These are phyloP conservation scores for Sporisorium exsertum DNA, from an alignment of 1,284 basidiomycete genomes.

Conservation along the genomic window DNA sequence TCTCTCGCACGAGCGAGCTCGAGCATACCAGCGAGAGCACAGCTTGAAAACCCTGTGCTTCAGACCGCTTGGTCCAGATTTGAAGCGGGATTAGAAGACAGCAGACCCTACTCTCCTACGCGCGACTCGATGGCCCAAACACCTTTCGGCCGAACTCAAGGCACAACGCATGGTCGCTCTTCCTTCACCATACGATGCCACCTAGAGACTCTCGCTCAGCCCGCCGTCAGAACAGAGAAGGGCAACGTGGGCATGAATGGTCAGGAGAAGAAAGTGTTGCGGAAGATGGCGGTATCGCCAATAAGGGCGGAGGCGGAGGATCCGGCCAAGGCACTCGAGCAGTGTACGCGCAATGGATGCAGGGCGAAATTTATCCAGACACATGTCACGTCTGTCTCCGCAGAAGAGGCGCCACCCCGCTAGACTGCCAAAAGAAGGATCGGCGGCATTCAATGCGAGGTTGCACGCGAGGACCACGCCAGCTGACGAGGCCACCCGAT, in stretches of 20 bases:
- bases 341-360: conserved; percentile 9
- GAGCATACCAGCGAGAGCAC: background rate
- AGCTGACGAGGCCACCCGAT: background rate
- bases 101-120: background rate
- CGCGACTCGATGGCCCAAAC: background rate
- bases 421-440: conserved; percentile 17
- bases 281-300: conserved; percentile 4
- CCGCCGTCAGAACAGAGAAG: no score
- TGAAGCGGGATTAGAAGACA: no score
- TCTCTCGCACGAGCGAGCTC: background rate
- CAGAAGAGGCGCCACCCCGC: conserved; percentile 6
- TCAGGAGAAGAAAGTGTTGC: background rate
- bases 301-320: background rate
- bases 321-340: conserved; percentile 20
- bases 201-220: background rate
- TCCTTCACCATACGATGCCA: background rate
- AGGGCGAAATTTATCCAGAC: conserved; percentile 9
- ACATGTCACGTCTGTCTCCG: conserved; percentile 22
- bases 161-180: no score
- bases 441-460: conserved; percentile 9
- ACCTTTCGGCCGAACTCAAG: background rate
- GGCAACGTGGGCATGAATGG: background rate
- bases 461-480: conserved; percentile 16
- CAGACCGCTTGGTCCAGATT: background rate
- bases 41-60: background rate